Conservation (phyloP, 179 eudicot species). For the Silene coronaria region DNA sequence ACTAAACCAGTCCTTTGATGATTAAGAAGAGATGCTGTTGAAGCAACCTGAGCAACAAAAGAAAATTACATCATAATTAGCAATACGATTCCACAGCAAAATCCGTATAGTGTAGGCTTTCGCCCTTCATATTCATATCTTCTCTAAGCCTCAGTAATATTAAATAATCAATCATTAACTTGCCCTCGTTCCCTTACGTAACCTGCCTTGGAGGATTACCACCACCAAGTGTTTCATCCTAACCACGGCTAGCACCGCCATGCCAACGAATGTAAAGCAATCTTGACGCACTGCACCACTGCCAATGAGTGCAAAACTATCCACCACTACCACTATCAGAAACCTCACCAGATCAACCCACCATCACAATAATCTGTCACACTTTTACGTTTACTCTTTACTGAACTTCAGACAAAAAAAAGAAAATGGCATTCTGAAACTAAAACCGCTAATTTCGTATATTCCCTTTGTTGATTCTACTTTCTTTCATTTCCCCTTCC, state of each 20-base stretch:
- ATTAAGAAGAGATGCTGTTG: constrained; percentile 60
- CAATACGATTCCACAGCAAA: neutral
- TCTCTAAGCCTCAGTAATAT: neutral
- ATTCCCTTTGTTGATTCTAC: neutral
- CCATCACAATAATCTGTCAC: neutral
- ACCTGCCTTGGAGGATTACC: neutral
- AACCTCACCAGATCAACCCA: neutral
- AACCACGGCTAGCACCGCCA: neutral
- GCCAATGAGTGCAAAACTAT: no score
- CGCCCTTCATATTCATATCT: neutral
- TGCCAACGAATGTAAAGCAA: no score
- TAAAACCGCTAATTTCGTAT: neutral
- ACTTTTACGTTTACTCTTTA: no score
- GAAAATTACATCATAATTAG: neutral
- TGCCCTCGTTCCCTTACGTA: neutral
- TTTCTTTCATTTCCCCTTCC: neutral
- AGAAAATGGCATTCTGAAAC: neutral
- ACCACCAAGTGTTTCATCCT: neutral
- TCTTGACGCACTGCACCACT: no score
- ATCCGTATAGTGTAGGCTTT: neutral
- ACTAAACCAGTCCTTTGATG: constrained; percentile 44
- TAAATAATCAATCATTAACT: no score
- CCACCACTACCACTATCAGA: no score
- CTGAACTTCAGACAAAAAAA: neutral
- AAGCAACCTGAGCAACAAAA: constrained; percentile 63